Percentiles rank a stretch among this genome's conserved stretches.
Evolutionary conservation across 176 grass and related monocot species (phyloP).

Genomic region (Aegilops sharonensis): DNA sequence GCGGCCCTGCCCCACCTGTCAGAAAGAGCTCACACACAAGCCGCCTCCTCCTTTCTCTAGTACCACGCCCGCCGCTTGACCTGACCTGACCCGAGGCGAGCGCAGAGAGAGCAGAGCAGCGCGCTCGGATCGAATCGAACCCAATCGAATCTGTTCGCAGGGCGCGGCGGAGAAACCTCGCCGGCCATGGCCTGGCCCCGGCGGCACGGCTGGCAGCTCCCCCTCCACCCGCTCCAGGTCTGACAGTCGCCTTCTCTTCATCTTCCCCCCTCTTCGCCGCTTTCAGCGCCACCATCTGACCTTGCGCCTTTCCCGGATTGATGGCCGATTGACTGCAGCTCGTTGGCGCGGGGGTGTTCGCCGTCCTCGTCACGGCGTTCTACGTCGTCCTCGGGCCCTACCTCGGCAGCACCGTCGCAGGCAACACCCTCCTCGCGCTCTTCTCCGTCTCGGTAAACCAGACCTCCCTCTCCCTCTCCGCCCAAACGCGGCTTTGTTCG

Average conservation of each 20-base stretch:
- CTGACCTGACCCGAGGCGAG: neutral
- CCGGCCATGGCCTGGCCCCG: constrained; percentile 21
- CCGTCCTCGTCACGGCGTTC: constrained; percentile 64
- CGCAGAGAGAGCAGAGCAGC: neutral
- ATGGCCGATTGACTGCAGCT: constrained; percentile 42
- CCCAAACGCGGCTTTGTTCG: too few relatives aligned
- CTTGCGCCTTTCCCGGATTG: neutral
- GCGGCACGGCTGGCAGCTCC: constrained; percentile 86
- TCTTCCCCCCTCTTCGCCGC: neutral
- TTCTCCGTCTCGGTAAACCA: constrained; percentile 62
- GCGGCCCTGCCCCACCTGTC: constrained; percentile 4
- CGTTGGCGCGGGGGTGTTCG: constrained; percentile 60
- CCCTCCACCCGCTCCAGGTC: constrained; percentile 92
- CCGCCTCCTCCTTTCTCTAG: neutral
- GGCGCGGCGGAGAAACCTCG: neutral
- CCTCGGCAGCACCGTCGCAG: constrained; percentile 51
- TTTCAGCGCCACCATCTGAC: neutral
- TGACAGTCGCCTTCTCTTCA: neutral
- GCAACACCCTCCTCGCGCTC: constrained; percentile 52
- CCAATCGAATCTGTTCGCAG: neutral
- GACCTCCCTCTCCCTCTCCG: neutral
- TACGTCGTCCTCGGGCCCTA: constrained; percentile 80
- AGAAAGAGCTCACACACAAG: neutral
- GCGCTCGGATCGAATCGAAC: neutral
- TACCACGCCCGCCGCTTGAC: constrained; percentile 16